These are phyloP conservation scores for Fusarium sterilihyphosum DNA, from an alignment of 2,329 filamentous ascomycete genomes.

Conservation along the genomic window DNA sequence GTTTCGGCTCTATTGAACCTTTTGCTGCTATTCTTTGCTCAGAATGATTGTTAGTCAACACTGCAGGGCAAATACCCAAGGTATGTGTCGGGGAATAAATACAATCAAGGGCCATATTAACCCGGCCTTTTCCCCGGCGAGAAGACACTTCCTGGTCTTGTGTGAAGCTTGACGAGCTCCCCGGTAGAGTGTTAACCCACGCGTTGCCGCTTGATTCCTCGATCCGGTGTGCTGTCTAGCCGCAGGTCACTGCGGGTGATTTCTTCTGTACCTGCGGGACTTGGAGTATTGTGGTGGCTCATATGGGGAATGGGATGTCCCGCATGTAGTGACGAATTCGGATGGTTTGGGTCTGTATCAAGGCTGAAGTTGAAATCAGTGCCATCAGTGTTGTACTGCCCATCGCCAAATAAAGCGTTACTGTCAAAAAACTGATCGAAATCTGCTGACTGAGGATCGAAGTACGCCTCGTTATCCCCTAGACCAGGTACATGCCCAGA, in stretches of 20 bases:
- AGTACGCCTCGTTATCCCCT: conserved; percentile 53
- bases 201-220: conserved; percentile 52
- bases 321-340: conserved; percentile 45
- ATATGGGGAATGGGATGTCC: conserved; percentile 14
- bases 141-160: background rate
- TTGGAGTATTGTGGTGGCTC: conserved; percentile 52
- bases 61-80: background rate
- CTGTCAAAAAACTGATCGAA: conserved; percentile 63
- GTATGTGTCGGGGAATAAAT: conserved; percentile 6
- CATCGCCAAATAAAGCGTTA: conserved; percentile 52
- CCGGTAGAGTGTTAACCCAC: conserved; percentile 40
- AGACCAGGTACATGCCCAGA: conserved; percentile 81
- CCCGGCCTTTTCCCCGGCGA: background rate
- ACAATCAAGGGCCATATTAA: background rate
- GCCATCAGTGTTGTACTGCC: conserved; percentile 54
- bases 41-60: background rate
- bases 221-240: conserved; percentile 37
- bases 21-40: background rate
- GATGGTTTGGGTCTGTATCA: conserved; percentile 48
- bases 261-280: conserved; percentile 62
- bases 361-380: conserved; percentile 64
- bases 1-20: background rate
- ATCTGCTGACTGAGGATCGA: conserved; percentile 54
- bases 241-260: conserved; percentile 56
- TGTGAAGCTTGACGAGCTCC: background rate